Conservation (phyloP, 176 grass and related monocot genomes). For the Avena sativa region DNA sequence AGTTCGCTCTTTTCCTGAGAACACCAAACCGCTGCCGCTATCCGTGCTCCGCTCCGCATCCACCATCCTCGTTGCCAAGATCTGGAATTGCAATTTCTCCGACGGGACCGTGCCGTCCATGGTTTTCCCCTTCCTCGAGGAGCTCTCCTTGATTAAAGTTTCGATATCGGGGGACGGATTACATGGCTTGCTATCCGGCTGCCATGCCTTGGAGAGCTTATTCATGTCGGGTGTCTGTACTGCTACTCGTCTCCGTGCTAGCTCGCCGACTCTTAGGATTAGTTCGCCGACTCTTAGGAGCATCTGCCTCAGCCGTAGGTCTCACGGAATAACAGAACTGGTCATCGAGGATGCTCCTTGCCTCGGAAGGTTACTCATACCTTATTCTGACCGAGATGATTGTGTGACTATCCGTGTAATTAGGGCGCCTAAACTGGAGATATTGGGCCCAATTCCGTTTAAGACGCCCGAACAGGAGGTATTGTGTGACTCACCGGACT, state of each 20-base stretch:
- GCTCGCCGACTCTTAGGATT: background rate
- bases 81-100: background rate
- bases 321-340: background rate
- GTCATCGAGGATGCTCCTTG: constrained; percentile 18
- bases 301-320: background rate
- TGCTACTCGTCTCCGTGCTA: background rate
- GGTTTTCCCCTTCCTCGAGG: background rate
- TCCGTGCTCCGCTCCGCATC: background rate
- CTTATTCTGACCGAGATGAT: background rate
- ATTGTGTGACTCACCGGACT: background rate
- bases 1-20: too few species aligned
- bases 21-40: background rate
- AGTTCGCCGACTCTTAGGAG: background rate
- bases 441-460: constrained; percentile 8
- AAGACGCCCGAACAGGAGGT: background rate
- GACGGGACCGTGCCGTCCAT: background rate
- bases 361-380: background rate
- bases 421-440: background rate
- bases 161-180: background rate
- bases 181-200: background rate
- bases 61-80: constrained; percentile 6
- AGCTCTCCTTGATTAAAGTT: background rate
- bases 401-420: constrained; percentile 7
- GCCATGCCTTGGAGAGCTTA: constrained; percentile 25
- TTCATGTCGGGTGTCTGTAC: background rate